Base-by-base conservation (phyloP, 345 rosid species). In the Citrus cavaleriei region DNA sequence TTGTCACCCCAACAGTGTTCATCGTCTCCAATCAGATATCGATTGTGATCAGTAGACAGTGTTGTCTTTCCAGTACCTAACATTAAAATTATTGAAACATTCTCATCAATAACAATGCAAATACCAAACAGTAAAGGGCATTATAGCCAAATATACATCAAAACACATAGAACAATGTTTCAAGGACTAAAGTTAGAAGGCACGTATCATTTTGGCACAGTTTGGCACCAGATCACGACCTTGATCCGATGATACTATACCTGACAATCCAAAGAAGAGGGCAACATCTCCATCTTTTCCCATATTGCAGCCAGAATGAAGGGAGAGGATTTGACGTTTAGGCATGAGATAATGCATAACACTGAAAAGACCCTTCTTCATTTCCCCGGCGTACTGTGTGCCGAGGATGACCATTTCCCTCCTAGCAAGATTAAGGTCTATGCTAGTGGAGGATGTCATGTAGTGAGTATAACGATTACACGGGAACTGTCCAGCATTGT, bases 341-440 rank as follows among this genome's bases (percentile, higher is more conserved):
- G 98, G 99, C 99, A 95, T 95, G 88, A 95, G 97, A 91, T 93
- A 93, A 86, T 95, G 98, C 98, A 95, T 95, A 55, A 95, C 96
- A 84, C 99, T 75, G 90, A 95, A 95, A 69, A 95, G 97, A 76
- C 99, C 99, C 84, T 95, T 95, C 94, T 93, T 95, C 99, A 95
- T 95, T 86, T 96, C 99, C 83, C 99, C 99, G 49, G 99, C 98
- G 80, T 96, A 96, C 77, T 94, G 99, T 35, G 99, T 93, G 73
- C 99, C 97, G 63, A 93, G 97, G 83, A 95, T 95, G 85, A 93
- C 99, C 99, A 95, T 93, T 90, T 95, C 99, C 86, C 89, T 91
- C 84, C 98, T 91, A 81, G 88, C 90, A 54, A 95, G 95, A 86
- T 95, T 93, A 84, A 95, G 77, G 76, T 95, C 98, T 80, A 95